Percentiles rank a stretch among this genome's conserved stretches.
These are phyloP conservation scores for Ustilago vetiveriae DNA, from an alignment of 1,284 basidiomycete species.

Conservation along the genomic window DNA sequence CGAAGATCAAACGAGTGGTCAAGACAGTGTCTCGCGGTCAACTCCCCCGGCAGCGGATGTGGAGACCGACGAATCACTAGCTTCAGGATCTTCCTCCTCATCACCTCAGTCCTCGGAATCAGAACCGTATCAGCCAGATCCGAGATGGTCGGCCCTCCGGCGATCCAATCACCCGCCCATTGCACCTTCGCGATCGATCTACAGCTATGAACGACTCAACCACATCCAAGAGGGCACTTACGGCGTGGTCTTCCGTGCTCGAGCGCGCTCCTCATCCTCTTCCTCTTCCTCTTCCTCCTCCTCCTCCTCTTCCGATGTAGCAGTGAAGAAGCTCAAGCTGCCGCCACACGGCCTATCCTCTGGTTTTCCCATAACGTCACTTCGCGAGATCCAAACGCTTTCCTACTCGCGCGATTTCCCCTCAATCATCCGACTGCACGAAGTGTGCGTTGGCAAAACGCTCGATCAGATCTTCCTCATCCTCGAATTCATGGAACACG, in stretches of 20 bases:
- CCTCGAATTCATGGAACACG: constrained; percentile 99
- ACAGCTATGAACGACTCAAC: constrained; percentile 73
- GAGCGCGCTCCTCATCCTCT: constrained; percentile 54
- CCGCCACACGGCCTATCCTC: constrained; percentile 80
- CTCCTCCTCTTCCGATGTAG: constrained; percentile 71
- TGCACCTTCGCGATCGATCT: constrained; percentile 52
- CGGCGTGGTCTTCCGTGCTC: constrained; percentile 93
- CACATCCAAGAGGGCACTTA: constrained; percentile 99
- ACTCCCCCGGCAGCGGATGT: too few species aligned
- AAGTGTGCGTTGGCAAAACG: constrained; percentile 99
- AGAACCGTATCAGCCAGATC: neutral
- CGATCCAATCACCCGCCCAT: constrained; percentile 52
- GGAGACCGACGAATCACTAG: too few species aligned
- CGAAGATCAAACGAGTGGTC: neutral
- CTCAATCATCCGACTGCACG: constrained; percentile 91
- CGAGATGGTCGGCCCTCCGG: constrained; percentile 10
- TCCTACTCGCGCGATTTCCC: constrained; percentile 74
- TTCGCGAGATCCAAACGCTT: constrained; percentile 94
- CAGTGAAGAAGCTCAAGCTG: constrained; percentile 96
- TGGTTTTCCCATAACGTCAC: constrained; percentile 95
- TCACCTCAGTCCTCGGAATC: neutral
- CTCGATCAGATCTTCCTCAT: constrained; percentile 99
- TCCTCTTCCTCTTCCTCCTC: neutral
- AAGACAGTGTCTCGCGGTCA: neutral
- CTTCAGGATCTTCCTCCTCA: neutral